These are phyloP conservation scores for Vigna unguiculata DNA, from an alignment of 306 rosid genomes.

Conservation along the genomic window DNA sequence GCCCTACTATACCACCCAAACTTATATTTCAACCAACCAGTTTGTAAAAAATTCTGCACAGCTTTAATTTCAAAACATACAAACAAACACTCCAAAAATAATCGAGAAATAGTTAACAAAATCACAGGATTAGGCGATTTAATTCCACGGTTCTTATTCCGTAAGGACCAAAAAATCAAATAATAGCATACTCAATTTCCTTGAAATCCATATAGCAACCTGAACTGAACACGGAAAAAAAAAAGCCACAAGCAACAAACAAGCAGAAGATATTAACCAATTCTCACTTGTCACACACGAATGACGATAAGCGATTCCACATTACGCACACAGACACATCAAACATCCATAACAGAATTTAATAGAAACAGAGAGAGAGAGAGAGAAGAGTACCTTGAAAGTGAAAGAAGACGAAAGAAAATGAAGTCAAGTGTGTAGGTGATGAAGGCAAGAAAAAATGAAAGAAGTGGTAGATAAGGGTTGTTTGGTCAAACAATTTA, in stretches of 20 bases:
- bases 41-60: slow-evolving; percentile 1
- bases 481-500: slow-evolving; percentile 10
- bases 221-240: slow-evolving; percentile 15
- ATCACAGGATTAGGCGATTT: slow-evolving; percentile 8
- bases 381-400: slow-evolving; percentile 43
- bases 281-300: slow-evolving; percentile 26
- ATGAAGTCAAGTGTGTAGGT: slow-evolving; percentile 31
- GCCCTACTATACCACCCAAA: background rate
- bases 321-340: slow-evolving; percentile 30
- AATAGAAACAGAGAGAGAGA: slow-evolving; percentile 1
- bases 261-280: slow-evolving; percentile 13
- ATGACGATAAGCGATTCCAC: slow-evolving; percentile 35
- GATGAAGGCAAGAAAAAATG: background rate
- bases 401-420: slow-evolving; percentile 34
- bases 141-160: slow-evolving; percentile 33
- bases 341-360: slow-evolving; percentile 29
- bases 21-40: slow-evolving; percentile 29
- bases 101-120: background rate
- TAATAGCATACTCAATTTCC: background rate
- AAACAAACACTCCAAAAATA: background rate
- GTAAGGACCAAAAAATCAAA: slow-evolving; percentile 14
- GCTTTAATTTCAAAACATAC: slow-evolving; percentile 22
- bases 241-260: slow-evolving; percentile 19
- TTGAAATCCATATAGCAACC: slow-evolving; percentile 32
- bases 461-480: background rate